phyloP scores from a whole-genome alignment of 257 asterid genomes.

The Solanum chilense region DNA sequence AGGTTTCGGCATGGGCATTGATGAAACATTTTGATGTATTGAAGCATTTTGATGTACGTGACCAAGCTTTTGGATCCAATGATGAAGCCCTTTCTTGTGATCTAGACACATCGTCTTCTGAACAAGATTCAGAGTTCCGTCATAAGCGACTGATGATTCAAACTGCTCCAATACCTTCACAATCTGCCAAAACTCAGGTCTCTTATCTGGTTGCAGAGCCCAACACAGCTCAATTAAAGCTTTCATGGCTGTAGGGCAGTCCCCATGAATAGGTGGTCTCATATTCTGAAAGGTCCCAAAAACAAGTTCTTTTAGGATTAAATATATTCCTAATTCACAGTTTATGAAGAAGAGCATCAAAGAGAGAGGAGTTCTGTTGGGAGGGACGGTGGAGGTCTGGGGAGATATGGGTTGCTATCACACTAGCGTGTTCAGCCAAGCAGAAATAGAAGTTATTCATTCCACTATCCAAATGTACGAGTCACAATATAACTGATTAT shows the following conservation, averaged over 20 bases:
- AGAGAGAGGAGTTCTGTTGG: not conserved
- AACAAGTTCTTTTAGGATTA: not conserved
- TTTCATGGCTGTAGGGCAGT: constrained; percentile 64
- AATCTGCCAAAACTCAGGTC: constrained; percentile 91
- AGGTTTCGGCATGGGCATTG: constrained; percentile 34
- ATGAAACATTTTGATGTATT: constrained; percentile 8
- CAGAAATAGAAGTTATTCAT: not conserved
- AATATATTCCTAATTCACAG: not conserved
- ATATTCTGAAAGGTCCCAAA: constrained; percentile 36
- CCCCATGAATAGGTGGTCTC: constrained; percentile 58
- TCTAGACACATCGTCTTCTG: constrained; percentile 30
- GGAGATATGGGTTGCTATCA: not conserved
- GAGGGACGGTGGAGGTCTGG: not conserved
- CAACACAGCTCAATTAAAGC: constrained; percentile 82
- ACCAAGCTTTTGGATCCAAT: constrained; percentile 59
- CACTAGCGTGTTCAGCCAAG: not conserved
- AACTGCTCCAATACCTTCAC: constrained; percentile 77
- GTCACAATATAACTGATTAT: not conserved
- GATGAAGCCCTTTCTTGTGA: constrained; percentile 55
- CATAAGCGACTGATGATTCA: constrained; percentile 38
- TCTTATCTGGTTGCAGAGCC: constrained; percentile 72
- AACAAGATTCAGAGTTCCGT: constrained; percentile 51
- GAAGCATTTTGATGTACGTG: constrained; percentile 11
- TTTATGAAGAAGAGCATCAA: not conserved
- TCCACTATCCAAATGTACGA: not conserved